Base-by-base conservation (phyloP, 495 filamentous ascomycete species). In the Sphaerosporella brunnea region DNA sequence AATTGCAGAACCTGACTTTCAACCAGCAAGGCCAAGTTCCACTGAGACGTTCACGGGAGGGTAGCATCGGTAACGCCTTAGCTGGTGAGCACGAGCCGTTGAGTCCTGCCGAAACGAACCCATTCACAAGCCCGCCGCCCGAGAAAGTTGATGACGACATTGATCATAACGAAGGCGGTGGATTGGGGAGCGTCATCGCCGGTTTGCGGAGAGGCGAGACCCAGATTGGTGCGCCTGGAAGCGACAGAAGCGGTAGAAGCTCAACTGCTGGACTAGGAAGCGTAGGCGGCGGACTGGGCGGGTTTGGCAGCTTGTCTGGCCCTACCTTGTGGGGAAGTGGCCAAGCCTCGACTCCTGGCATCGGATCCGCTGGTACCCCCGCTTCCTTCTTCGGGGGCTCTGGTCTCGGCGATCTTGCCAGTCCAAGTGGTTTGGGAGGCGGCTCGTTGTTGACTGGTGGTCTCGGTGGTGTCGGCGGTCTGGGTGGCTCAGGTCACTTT, bases 101-200 rank as follows among this genome's bases (percentile, higher is more conserved):
- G 51, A 96, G 92, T 58, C 92, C 90, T 28, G 90, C 88, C 0
- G 85, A 93, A 51, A 96, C 90, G 0, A 97, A 97, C 62, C 92
- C 90, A n/a, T 97, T 87, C 58, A 81, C 82, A 53, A 96, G 88
- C 62, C 92, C 90, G 7, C 76, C 82, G n/a, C 79, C 74, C n/a
- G 81, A 86, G 15, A 75, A 76, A 25, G 69, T 69, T 0, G 78
- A 85, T 20, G 69, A 72, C 2, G 80, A 84, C 23, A 62, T 73
- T 25, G 72, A 76, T 44, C 71, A 75, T 25, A 74, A 73, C 3
- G 64, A 78, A 23, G 73, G 65, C 43, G 70, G 70, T 53, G 68
- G 71, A 43, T 66, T 70, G 51, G 52, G 74, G 53, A 62, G 70
- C 36, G 63, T 67, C 47, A 61, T 67, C 59, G 61, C 59, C 35